Evolutionary conservation across 2,329 filamentous ascomycete species (phyloP).

Genomic region (Davidsoniella virescens): DNA sequence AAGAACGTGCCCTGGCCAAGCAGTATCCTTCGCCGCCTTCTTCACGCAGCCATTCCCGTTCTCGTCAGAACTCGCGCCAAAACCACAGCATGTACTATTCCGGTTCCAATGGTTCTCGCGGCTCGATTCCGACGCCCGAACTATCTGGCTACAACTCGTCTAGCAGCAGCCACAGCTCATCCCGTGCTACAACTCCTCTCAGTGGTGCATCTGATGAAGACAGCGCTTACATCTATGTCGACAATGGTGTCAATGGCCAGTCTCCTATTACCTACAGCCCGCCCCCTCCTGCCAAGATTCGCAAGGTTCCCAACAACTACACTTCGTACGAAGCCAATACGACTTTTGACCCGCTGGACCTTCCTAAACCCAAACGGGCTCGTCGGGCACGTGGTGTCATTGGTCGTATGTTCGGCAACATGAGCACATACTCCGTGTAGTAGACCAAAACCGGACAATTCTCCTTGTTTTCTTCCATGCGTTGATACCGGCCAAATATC

Average conservation of each 20-base stretch:
- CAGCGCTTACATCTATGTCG: slow-evolving; percentile 17
- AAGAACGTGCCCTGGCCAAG: slow-evolving; percentile 12
- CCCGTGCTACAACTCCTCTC: slow-evolving; percentile 36
- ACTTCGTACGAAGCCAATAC: slow-evolving; percentile 39
- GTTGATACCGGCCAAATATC: no score
- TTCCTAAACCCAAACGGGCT: slow-evolving; percentile 33
- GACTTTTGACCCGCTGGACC: slow-evolving; percentile 33
- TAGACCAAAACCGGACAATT: no score
- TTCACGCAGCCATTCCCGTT: slow-evolving; percentile 28
- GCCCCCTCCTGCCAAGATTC: slow-evolving; percentile 20
- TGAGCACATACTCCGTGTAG: slow-evolving; percentile 17
- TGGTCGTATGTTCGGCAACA: slow-evolving; percentile 34
- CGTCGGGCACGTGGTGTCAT: slow-evolving; percentile 31
- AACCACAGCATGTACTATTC: slow-evolving; percentile 26
- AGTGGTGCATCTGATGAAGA: slow-evolving; percentile 28
- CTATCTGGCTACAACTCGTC: slow-evolving; percentile 31
- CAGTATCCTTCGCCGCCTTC: slow-evolving; percentile 26
- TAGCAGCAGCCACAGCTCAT: slow-evolving; percentile 29
- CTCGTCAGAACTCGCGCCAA: slow-evolving; percentile 18
- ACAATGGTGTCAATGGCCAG: slow-evolving; percentile 29
- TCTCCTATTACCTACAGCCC: slow-evolving; percentile 29
- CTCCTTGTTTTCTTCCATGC: no score
- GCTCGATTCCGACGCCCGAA: slow-evolving; percentile 25
- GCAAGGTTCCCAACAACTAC: slow-evolving; percentile 18
- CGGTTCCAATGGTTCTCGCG: slow-evolving; percentile 28